Evolutionary conservation across 2,329 filamentous ascomycete species (phyloP), one percentile per base, ranked within the genome.

Genomic region (Fusarium sp.): DNA sequence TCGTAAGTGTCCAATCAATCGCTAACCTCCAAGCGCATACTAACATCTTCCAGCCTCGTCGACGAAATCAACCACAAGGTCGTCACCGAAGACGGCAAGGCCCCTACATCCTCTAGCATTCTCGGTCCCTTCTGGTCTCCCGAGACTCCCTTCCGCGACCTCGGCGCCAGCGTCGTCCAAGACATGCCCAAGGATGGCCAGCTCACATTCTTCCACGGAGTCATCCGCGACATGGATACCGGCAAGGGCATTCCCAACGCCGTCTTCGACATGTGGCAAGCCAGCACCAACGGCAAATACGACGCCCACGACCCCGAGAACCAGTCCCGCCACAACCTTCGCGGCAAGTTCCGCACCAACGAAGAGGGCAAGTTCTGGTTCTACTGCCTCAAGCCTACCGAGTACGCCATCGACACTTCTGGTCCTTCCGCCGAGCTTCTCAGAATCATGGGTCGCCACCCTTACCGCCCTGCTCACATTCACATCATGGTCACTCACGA

Each of bases 121-220:
- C 89, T 94, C 63, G 91, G 91, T 3, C 91, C 91, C 69, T 93
- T 94, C 85, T 94, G 91, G 91, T 91, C 88, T 13, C 91, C 91
- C 73, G 85, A 92, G 73, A 89, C 91, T 2, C 91, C 91, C 33
- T 92, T 92, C 87, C 88, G 91, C 45, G 84, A 89, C 38, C 85
- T 88, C 70, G 91, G 91, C 69, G 85, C 83, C 76, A 85, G 82
- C 78, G 91, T 93, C 78, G 89, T 93, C 75, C 88, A 90, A 77
- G 80, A 90, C 77, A 78, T 84, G 64, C 81, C 83, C 38, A 84
- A 88, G 57, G 81, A 88, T 50, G 91, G 89, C 47, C 83, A 87
- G 65, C 81, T 88, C 53, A 87, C 87, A 53, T 84, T 85, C 71
- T 92, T 94, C 88, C 90, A 93, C 83, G 91, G 91, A 71, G 82